Evolutionary conservation across 225 moss, liverwort and hornwort genomes (phyloP).

Genomic region (Antitrichia curtipendula): DNA sequence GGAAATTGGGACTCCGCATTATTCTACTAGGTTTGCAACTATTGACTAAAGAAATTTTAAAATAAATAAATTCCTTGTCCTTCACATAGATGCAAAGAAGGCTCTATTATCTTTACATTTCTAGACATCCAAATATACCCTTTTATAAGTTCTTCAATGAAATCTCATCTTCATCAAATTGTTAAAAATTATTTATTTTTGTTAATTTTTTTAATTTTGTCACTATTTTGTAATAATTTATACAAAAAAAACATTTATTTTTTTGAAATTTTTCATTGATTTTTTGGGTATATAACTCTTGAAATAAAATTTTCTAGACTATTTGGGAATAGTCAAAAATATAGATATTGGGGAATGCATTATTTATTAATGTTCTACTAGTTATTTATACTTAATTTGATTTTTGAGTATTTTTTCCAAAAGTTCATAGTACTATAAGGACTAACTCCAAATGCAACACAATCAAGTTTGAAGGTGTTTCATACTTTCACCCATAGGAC

Average conservation of each 20-base stretch:
- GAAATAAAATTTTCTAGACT: too few species aligned
- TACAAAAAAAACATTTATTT: not conserved
- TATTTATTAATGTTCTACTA: too few species aligned
- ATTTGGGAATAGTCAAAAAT: too few species aligned
- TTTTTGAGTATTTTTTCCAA: not conserved
- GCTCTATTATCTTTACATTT: not conserved
- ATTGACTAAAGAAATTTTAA: not conserved
- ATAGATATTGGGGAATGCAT: too few species aligned
- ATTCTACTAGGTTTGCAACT: not conserved
- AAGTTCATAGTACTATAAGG: rapidly evolving
- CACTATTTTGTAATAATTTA: not conserved
- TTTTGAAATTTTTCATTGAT: rapidly evolving
- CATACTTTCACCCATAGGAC: not conserved
- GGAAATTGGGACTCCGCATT: not conserved
- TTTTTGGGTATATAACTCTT: not conserved
- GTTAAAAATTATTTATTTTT: not conserved
- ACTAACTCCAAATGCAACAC: not conserved
- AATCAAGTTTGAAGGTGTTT: rapidly evolving
- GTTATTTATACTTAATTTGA: not conserved
- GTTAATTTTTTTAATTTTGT: too few species aligned
- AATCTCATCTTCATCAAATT: not conserved
- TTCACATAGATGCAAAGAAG: not conserved
- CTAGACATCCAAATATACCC: not conserved
- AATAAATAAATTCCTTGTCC: not conserved
- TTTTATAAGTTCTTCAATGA: not conserved